phyloP scores from a whole-genome alignment of 75 land plant species.

The Pseudotsuga menziesii region DNA sequence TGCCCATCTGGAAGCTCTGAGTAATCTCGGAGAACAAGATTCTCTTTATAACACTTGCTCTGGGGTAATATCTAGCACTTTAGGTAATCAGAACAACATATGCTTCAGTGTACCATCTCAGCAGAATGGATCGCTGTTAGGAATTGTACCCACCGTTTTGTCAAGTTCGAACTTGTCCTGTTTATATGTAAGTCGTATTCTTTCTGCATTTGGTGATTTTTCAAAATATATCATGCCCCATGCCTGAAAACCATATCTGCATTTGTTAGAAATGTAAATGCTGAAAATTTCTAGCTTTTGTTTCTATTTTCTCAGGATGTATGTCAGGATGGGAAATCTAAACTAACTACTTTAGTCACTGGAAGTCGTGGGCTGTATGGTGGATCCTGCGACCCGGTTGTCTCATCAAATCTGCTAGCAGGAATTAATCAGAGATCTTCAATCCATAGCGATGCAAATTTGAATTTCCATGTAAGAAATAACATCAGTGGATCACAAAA shows the following conservation, averaged over 20 bases:
- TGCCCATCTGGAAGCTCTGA: background rate
- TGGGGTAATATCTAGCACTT: constrained; percentile 1
- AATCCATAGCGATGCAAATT: constrained; percentile 3
- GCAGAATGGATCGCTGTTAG: background rate
- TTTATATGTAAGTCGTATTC: constrained; percentile 5
- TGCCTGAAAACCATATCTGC: too few relatives aligned
- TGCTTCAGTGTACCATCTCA: background rate
- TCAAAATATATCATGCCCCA: background rate
- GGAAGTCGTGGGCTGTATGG: constrained; percentile 14
- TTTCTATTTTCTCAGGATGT: background rate
- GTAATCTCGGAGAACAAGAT: background rate
- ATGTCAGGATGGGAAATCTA: constrained; percentile 4
- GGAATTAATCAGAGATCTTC: constrained; percentile 12
- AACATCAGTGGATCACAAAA: background rate
- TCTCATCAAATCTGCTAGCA: constrained; percentile 4
- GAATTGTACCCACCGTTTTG: background rate
- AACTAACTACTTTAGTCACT: constrained; percentile 3
- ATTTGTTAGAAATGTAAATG: constrained; percentile 3
- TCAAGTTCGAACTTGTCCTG: background rate
- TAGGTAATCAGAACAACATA: background rate
- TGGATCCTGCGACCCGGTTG: constrained; percentile 6
- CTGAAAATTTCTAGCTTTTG: background rate
- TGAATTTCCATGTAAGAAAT: constrained; percentile 5
- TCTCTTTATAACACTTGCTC: background rate
- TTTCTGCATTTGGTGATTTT: background rate